Evolutionary conservation across 805 yeast species (phyloP), one percentile per base, ranked within the genome.

Genomic region (Candida vartiovaarae): DNA sequence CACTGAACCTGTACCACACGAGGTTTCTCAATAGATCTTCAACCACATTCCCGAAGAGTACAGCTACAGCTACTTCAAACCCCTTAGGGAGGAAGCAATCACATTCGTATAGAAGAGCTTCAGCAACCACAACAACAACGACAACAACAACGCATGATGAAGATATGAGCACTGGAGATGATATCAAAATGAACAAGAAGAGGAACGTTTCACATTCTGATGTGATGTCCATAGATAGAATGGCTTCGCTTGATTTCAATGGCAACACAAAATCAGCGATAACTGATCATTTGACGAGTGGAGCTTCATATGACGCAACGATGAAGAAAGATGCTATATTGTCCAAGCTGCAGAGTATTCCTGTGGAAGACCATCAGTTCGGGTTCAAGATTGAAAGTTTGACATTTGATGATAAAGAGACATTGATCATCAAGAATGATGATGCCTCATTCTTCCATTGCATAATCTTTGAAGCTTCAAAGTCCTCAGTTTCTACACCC

Each of bases 241-340:
- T 72, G 74, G 66, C 72, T 1, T 68, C 75, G 0, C 71, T 53
- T 64, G 49, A 57, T 55, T 54, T 67, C 39, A 69, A 61, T 43
- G 65, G 68, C 63, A 75, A 67, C 42, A 64, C 68, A 49, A 72
- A 70, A 45, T 7, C 30, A 28, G 2, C 8, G 2, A 51, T 73
- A 26, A 63, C 74, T 2, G 70, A 74, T 48, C 63, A 75, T 0
- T 52, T 64, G 8, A 53, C 72, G 0, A 71, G 74, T 15, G 58
- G 67, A 0, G 63, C 46, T 24, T 43, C 58, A 44, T 78, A 70
- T 10, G 35, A 52, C 6, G 24, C 49, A 50, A 59, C 29, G 4
- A 59, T 76, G 24, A 65, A 78, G 34, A 85, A 83, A 52, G 95
- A 87, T 58, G 72, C 82, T 54, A 80, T 82, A n/a, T 64, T 86